Percentiles rank a stretch among this genome's conserved stretches.
phyloP scores from a whole-genome alignment of 2,329 filamentous ascomycete species.

The Gnomoniopsis sp. region DNA sequence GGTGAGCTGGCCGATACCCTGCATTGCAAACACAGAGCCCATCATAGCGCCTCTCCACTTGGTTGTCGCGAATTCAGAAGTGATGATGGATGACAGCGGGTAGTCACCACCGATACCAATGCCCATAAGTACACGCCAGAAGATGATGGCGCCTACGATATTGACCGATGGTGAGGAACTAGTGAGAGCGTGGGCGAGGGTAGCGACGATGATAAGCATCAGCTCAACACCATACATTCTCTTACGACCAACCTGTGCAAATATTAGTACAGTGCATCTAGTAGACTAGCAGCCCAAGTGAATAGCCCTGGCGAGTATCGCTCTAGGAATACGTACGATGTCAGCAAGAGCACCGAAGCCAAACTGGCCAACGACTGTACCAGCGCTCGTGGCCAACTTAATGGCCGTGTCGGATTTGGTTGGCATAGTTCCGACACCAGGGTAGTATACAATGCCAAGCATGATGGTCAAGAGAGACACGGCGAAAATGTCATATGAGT shows the following conservation, averaged over 20 bases:
- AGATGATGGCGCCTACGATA: slow-evolving; percentile 66
- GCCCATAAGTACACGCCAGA: slow-evolving; percentile 77
- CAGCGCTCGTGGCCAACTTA: slow-evolving; percentile 80
- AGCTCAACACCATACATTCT: slow-evolving; percentile 69
- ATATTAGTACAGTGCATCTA: not conserved
- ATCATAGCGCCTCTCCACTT: slow-evolving; percentile 87
- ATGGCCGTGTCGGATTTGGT: slow-evolving; percentile 71
- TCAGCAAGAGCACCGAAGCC: slow-evolving; percentile 78
- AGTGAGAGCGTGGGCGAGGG: slow-evolving; percentile 67
- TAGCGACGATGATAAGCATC: slow-evolving; percentile 77
- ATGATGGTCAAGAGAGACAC: slow-evolving; percentile 71
- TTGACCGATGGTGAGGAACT: slow-evolving; percentile 61
- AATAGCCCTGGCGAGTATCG: not conserved
- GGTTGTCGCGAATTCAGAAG: slow-evolving; percentile 82
- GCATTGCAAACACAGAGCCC: slow-evolving; percentile 83
- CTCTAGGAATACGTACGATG: slow-evolving; percentile 19
- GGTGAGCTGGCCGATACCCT: slow-evolving; percentile 75
- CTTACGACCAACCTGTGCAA: slow-evolving; percentile 39
- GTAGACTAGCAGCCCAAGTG: not conserved
- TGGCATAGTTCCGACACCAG: slow-evolving; percentile 57
- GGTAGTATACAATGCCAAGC: slow-evolving; percentile 76
- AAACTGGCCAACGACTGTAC: slow-evolving; percentile 79
- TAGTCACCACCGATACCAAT: slow-evolving; percentile 76
- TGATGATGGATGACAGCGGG: slow-evolving; percentile 78
- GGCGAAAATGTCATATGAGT: slow-evolving; percentile 73